phyloP scores from a whole-genome alignment of 176 grass and related monocot species.

The Carex littledalei region DNA sequence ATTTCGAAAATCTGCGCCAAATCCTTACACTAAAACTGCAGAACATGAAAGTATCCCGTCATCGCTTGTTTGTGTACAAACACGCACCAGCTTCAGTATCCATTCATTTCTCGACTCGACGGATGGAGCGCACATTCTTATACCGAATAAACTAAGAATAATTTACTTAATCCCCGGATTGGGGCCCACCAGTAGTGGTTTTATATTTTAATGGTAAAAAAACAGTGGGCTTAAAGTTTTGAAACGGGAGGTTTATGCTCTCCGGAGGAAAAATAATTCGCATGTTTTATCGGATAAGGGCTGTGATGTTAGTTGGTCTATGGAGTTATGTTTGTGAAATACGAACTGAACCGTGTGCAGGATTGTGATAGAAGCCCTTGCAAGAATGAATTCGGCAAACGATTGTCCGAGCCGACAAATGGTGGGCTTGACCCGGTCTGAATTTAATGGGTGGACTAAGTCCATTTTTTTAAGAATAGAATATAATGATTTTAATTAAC shows the following conservation, averaged over 20 bases:
- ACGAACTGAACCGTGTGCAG: background rate
- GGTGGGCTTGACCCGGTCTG: background rate
- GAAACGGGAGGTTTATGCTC: background rate
- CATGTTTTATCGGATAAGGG: too few species aligned
- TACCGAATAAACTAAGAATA: background rate
- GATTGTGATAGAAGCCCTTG: background rate
- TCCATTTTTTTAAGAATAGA: background rate
- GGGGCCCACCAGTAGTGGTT: background rate
- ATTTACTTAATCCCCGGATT: background rate
- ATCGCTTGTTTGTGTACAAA: background rate
- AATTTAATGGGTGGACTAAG: background rate
- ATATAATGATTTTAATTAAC: background rate
- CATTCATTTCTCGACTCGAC: background rate
- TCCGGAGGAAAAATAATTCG: too few species aligned
- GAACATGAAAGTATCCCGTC: background rate
- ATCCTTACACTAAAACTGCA: slow-evolving; percentile 3
- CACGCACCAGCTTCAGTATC: background rate
- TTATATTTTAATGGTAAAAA: background rate
- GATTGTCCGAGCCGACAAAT: background rate
- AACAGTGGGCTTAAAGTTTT: slow-evolving; percentile 7
- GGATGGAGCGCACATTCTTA: too few species aligned
- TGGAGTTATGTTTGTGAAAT: background rate
- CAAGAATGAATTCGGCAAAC: background rate
- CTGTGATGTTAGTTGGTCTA: background rate
- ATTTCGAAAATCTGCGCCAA: background rate